Evolutionary conservation across 495 filamentous ascomycete genomes (phyloP), one percentile per base, ranked within the genome.

Genomic region (Penicillium cinerascens): DNA sequence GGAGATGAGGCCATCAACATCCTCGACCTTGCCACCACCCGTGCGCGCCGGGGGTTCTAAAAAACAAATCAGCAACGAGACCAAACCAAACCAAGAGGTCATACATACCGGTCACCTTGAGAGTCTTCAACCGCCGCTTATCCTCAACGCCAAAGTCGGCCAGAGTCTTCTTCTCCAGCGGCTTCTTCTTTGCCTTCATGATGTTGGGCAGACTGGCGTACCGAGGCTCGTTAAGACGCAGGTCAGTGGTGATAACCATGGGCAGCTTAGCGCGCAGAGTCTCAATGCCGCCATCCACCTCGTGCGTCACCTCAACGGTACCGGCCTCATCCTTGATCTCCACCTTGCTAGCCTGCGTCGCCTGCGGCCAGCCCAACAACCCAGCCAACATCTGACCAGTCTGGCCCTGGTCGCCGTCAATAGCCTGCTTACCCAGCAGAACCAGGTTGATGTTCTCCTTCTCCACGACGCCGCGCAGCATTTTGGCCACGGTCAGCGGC

Each of bases 141-240:
- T 82, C 77, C 63, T 89, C 84, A 8, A 91, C 78, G 0, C 88
- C 91, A 68, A 85, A 86, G 67, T 97, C 92, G 44, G 69, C 82
- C 67, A 95, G 65, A 42, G 75, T 88, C 82, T 88, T 87, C 86
- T 95, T 97, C 70, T 91, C 89, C 59, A 98, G 63, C 60, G 87
- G 87, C 85, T 97, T 98, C 88, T 97, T 98, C 87, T 97, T 97
- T 48, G 93, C 93, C 84, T 97, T 97, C 95, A 98, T 98, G 52
- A 98, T 97, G 72, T 97, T 97, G 60, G 90, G 92, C 79, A 98
- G 67, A 69, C 83, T 95, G 45, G 91, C 92, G 73, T 97, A 98
- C 45, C 95, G 74, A 49, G 93, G 95, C 81, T 95, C 88, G 68
- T 98, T 97, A 72, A 98, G 73, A 39, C 93, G 76, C 72, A 98